These are phyloP conservation scores for Stenogyne calaminthoides DNA, from an alignment of 305 asterid genomes.

Conservation along the genomic window DNA sequence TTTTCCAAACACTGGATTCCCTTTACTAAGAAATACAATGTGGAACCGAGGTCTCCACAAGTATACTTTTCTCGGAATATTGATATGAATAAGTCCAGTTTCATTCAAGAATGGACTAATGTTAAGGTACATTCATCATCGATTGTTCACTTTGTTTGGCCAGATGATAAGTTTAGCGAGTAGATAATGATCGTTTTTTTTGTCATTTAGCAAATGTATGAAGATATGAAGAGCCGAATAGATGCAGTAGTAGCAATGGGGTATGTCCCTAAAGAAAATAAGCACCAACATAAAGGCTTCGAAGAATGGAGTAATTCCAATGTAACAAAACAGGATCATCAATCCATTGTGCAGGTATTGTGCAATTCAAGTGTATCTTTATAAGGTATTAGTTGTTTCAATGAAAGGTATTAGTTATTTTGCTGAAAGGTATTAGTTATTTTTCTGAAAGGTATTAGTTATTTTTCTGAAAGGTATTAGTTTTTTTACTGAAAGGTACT, in stretches of 20 bases:
- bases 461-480: too few relatives aligned
- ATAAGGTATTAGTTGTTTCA: too few relatives aligned
- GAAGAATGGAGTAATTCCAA: slow-evolving; percentile 52
- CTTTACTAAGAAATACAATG: slow-evolving; percentile 61
- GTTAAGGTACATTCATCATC: slow-evolving; percentile 46
- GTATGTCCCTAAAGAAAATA: slow-evolving; percentile 38
- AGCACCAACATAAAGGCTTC: slow-evolving; percentile 61
- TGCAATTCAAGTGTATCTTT: too few relatives aligned
- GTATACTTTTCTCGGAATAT: slow-evolving; percentile 41
- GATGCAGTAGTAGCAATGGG: slow-evolving; percentile 45
- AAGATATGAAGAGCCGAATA: slow-evolving; percentile 57
- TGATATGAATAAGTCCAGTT: slow-evolving; percentile 16
- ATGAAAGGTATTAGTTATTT: too few relatives aligned
- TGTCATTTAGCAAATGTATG: slow-evolving; percentile 50
- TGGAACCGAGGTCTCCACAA: slow-evolving; percentile 70
- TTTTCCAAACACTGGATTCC: slow-evolving; percentile 74
- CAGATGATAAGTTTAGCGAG: background rate
- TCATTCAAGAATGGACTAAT: slow-evolving; percentile 43
- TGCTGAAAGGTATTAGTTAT: too few relatives aligned
- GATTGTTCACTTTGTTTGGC: background rate
- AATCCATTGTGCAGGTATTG: slow-evolving; percentile 86
- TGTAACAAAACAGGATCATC: slow-evolving; percentile 68
- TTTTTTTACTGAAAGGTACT: too few relatives aligned
- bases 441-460: too few relatives aligned
- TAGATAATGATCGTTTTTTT: background rate